Base-by-base conservation (phyloP, 192 early-diverging fungal species). In the Coemansia sp. region DNA sequence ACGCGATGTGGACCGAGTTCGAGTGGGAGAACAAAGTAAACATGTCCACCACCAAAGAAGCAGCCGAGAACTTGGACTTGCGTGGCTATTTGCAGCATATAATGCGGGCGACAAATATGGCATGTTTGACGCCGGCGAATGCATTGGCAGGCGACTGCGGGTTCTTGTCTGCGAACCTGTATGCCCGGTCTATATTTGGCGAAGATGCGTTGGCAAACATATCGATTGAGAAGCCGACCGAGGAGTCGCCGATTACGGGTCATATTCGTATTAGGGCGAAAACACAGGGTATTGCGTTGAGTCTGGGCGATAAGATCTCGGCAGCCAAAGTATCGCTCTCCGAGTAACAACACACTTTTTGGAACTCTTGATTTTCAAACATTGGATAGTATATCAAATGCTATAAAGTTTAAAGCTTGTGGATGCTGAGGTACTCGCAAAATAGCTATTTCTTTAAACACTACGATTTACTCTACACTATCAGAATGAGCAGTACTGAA, bases 11-110 rank as follows among this genome's bases (percentile, higher is more conserved):
- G 97, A 92, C 88, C 52, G 97, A 99, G 81, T 99, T 99, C 84
- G 97, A 99, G 75, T 99, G 97, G 97, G 97, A 99, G 77, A 99
- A 99, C 85, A 98, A 98, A 86, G 94, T 99, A 62, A 94, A 94
- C 58, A 96, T 97, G 65, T 92, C 93, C 65, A 97, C 96, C 6
- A 94, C 90, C 52, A 90, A 93, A 64, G 89, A 87, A 41, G 71
- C 77, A 0, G 60, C 77, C n/a, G 77, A 67, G 55, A 65, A 61
- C 25, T 92, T 90, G 51, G 92, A 98, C 71, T 80, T 98, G 43
- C 86, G 90, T 70, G 82, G 82, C 38, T 99, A 96, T 71, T 82
- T 99, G 11, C 75, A 91, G 38, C 95, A 98, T 69, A 93, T 99
- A 51, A 92, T 97, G 87, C 90, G 91, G 72, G 89, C 90, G 1